Evolutionary conservation across 352 stramenopile genomes (phyloP).

Genomic region (Phytophthora ramorum): DNA sequence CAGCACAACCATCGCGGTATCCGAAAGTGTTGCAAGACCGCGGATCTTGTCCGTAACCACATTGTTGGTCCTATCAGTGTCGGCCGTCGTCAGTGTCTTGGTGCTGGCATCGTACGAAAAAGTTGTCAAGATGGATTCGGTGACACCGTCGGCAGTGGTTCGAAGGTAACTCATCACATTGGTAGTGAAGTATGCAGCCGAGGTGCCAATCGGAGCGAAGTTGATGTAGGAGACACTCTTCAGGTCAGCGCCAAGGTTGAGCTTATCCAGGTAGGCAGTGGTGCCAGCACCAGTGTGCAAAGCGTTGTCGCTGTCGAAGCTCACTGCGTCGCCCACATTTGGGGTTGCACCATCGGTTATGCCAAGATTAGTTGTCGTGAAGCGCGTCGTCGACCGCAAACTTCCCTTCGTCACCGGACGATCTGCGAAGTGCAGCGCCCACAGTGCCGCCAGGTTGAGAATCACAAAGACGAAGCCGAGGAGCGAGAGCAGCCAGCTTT

Average conservation of each 20-base stretch:
- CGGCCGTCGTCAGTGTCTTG: conserved; percentile 42
- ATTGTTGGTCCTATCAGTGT: conserved; percentile 28
- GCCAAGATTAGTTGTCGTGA: conserved; percentile 45
- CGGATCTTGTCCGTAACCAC: conserved; percentile 43
- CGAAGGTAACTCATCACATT: conserved; percentile 63
- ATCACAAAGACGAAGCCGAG: conserved; percentile 64
- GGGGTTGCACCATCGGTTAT: conserved; percentile 22
- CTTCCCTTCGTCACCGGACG: conserved; percentile 28
- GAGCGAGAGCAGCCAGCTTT: conserved; percentile 29
- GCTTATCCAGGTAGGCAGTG: conserved; percentile 63
- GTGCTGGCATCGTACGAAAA: conserved; percentile 34
- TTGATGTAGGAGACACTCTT: conserved; percentile 51
- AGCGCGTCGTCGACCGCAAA: conserved; percentile 43
- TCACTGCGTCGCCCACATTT: conserved; percentile 45
- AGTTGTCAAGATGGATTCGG: conserved; percentile 60
- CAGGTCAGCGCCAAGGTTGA: conserved; percentile 26
- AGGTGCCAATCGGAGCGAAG: conserved; percentile 52
- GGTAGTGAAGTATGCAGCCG: conserved; percentile 39
- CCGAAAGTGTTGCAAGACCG: conserved; percentile 64
- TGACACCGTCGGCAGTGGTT: conserved; percentile 21
- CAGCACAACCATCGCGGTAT: conserved; percentile 52
- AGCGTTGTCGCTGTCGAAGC: conserved; percentile 36
- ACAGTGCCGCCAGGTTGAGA: conserved; percentile 66
- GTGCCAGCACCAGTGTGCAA: conserved; percentile 70
- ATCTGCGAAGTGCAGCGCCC: conserved; percentile 71